Conservation (phyloP, 495 filamentous ascomycete genomes). For the Aspergillus sclerotioniger region DNA sequence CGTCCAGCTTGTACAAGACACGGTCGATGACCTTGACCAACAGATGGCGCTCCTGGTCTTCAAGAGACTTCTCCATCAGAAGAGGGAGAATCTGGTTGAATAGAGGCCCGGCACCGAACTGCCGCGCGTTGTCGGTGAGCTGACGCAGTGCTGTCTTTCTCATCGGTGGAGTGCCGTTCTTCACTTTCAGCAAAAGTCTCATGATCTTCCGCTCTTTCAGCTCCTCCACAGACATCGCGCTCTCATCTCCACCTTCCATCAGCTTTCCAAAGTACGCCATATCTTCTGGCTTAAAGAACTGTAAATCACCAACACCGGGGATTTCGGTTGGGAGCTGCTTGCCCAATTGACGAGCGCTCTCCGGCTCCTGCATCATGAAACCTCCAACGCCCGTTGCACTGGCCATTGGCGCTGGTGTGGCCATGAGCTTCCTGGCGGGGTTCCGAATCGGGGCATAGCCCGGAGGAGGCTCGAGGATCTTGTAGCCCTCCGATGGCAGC, state of each 20-base stretch:
- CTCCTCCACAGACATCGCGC: conserved; percentile 86
- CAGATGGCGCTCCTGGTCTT: conserved; percentile 97
- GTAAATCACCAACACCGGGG: conserved; percentile 92
- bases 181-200: conserved; percentile 94
- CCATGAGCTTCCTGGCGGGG: conserved; percentile 71
- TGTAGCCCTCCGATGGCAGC: conserved; percentile 88
- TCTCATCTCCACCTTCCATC: conserved; percentile 92
- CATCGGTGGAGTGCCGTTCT: conserved; percentile 99
- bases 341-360: conserved; percentile 72
- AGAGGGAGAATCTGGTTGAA: conserved; percentile 98
- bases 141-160: conserved; percentile 98
- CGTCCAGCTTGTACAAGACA: conserved; percentile 97
- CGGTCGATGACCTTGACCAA: conserved; percentile 99
- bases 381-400: conserved; percentile 67
- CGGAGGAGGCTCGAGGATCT: conserved; percentile 87
- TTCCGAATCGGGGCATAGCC: conserved; percentile 86
- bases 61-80: conserved; percentile 97
- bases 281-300: conserved; percentile 98
- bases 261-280: conserved; percentile 99
- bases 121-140: conserved; percentile 94
- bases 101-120: conserved; percentile 90
- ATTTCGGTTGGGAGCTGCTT: conserved; percentile 96
- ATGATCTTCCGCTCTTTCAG: conserved; percentile 99
- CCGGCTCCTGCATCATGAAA: conserved; percentile 98
- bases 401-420: conserved; percentile 66